Evolutionary conservation across 2,329 filamentous ascomycete genomes (phyloP).

Genomic region (Neonectria magnoliae): DNA sequence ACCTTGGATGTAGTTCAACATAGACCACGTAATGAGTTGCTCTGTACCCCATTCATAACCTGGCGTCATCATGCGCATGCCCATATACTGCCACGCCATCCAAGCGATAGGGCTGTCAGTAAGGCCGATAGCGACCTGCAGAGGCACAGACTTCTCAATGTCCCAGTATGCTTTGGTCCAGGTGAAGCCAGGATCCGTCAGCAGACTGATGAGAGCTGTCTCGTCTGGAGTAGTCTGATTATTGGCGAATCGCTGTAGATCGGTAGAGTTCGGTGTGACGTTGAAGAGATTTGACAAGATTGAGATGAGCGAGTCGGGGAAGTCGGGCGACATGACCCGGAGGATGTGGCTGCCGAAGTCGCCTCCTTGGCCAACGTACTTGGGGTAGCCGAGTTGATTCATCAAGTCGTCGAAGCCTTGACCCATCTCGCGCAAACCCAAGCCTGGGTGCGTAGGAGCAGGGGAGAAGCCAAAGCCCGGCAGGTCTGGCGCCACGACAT

Average conservation of each 20-base stretch:
- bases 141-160: conserved; percentile 12
- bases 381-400: conserved; percentile 50
- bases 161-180: too few relatives aligned
- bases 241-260: too few relatives aligned
- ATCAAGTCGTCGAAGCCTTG: conserved; percentile 51
- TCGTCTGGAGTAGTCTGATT: too few relatives aligned
- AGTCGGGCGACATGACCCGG: conserved; percentile 1
- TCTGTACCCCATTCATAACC: conserved; percentile 23
- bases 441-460: conserved; percentile 35
- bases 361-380: conserved; percentile 47
- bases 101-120: conserved; percentile 24
- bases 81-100: conserved; percentile 24
- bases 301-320: too few relatives aligned
- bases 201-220: too few relatives aligned
- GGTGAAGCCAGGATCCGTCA: too few relatives aligned
- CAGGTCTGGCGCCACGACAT: conserved; percentile 57
- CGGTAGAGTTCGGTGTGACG: too few relatives aligned
- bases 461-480: conserved; percentile 44
- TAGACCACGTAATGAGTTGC: conserved; percentile 21
- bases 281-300: too few relatives aligned
- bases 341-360: conserved; percentile 42
- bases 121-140: conserved; percentile 8
- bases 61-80: conserved; percentile 14
- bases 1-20: conserved; percentile 30
- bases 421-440: conserved; percentile 44